Conservation (phyloP, 352 stramenopile species). For the Pythium insidiosum region DNA sequence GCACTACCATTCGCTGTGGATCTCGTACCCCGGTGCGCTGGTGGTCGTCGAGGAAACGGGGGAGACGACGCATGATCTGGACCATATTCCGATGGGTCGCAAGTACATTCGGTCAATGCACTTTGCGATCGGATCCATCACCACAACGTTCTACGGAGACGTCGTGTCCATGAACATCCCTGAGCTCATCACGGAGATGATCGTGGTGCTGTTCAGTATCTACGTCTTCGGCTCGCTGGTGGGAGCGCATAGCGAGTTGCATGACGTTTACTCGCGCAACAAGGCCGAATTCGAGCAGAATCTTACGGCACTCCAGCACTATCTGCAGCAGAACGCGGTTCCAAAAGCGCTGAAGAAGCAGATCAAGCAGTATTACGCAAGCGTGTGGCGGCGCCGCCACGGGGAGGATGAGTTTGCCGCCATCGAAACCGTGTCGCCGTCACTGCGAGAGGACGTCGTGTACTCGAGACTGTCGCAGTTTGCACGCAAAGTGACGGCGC, state of each 20-base stretch:
- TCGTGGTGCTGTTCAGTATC: constrained; percentile 48
- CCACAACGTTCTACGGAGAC: constrained; percentile 62
- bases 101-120: constrained; percentile 64
- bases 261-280: constrained; percentile 31
- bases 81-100: constrained; percentile 24
- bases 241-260: constrained; percentile 39
- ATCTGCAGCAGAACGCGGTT: constrained; percentile 58
- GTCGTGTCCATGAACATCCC: constrained; percentile 60
- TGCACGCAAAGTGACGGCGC: constrained; percentile 35
- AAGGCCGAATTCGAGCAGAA: constrained; percentile 61
- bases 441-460: constrained; percentile 54
- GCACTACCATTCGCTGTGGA: constrained; percentile 46
- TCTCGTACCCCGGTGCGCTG: constrained; percentile 50
- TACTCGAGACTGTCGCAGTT: constrained; percentile 41
- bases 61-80: too few relatives aligned
- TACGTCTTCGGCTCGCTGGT: constrained; percentile 70
- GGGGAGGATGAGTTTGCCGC: constrained; percentile 48
- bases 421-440: constrained; percentile 33
- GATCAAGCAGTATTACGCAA: constrained; percentile 63
- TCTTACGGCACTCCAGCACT: constrained; percentile 57
- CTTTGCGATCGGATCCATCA: constrained; percentile 57
- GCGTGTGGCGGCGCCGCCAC: constrained; percentile 41
- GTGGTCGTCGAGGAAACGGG: constrained; percentile 14
- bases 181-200: constrained; percentile 49
- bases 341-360: constrained; percentile 58